Percentiles rank a stretch among this genome's conserved stretches.
These are phyloP conservation scores for Clonostachys chloroleuca DNA, from an alignment of 2,329 filamentous ascomycete genomes.

Conservation along the genomic window DNA sequence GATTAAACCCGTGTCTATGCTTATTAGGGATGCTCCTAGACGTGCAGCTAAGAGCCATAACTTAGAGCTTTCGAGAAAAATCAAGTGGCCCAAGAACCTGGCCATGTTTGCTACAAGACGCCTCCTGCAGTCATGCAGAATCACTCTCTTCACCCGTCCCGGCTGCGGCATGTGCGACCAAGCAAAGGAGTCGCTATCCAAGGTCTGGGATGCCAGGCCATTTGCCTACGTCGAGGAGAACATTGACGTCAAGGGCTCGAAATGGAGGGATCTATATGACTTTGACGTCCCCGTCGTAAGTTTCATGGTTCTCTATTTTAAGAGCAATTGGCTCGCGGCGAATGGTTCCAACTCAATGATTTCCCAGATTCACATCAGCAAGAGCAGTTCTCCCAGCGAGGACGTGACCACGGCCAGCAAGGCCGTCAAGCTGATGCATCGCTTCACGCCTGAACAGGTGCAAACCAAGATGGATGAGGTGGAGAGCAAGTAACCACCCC, in stretches of 20 bases:
- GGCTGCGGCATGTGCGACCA: slow-evolving; percentile 68
- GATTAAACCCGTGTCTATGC: too few relatives aligned
- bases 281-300: slow-evolving; percentile 78
- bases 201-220: slow-evolving; percentile 61
- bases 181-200: slow-evolving; percentile 63
- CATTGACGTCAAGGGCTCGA: slow-evolving; percentile 59
- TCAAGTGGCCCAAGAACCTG: too few relatives aligned
- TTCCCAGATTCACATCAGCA: slow-evolving; percentile 58
- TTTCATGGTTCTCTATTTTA: slow-evolving; percentile 2
- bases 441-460: slow-evolving; percentile 65
- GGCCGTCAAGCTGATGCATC: slow-evolving; percentile 73
- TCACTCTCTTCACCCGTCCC: slow-evolving; percentile 71
- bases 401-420: slow-evolving; percentile 49
- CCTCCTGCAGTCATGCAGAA: slow-evolving; percentile 52
- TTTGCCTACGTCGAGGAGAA: slow-evolving; percentile 68
- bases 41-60: too few relatives aligned
- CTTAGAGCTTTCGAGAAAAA: too few relatives aligned
- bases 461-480: slow-evolving; percentile 63
- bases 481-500: slow-evolving; percentile 19
- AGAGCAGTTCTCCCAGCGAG: slow-evolving; percentile 42
- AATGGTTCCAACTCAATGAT: too few relatives aligned
- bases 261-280: slow-evolving; percentile 73
- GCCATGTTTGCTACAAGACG: slow-evolving; percentile 46
- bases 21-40: too few relatives aligned
- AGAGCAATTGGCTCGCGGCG: too few relatives aligned